Evolutionary conservation across 2,329 filamentous ascomycete species (phyloP), one percentile per base, ranked within the genome.

Genomic region (Dactylellina parvicollis): DNA sequence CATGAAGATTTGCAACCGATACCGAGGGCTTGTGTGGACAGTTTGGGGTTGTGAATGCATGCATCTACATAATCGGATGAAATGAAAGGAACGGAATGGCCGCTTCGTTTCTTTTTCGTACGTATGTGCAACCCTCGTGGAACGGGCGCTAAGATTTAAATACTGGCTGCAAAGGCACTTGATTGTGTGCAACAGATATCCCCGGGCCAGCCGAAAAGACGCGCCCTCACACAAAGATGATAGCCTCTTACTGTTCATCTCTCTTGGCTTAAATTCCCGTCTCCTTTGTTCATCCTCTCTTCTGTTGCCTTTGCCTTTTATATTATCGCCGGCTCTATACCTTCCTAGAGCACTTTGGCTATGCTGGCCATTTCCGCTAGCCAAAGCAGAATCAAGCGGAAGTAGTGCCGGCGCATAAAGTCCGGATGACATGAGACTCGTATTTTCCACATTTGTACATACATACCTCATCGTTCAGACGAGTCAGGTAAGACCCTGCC

Each of bases 361-460:
- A n/a, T 42, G 34, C 42, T 66, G 50, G 60, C 60, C 60, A 64
- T 47, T 65, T 46, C 60, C 38, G 38, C 34, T 65, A 55, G 60
- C 28, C 26, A 65, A 38, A 55, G 49, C 38, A 36, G 49, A 44
- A 14, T 38, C 55, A 34, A 32, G 9, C 47, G 18, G 26, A 20
- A 20, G 30, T 54, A 18, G 4, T 14, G 22, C 40, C 54, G 36
- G 9, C 56, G 24, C 24, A 30, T 47, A 62, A 62, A 28, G 18
- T 49, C 56, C 40, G 44, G 34, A 57, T 70, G 49, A 62, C 56
- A 70, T 56, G 65, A 61, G 40, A 34, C 66, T 62, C 57, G 66
- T 57, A 57, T 50, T 62, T 47, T 28, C n/a, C n/a, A n/a, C n/a
- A n/a, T n/a, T n/a, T n/a, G n/a, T n/a, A n/a, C n/a, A n/a, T n/a